These are phyloP conservation scores for Gliomastix tumulicola DNA, from an alignment of 2,329 filamentous ascomycete genomes.

Conservation along the genomic window DNA sequence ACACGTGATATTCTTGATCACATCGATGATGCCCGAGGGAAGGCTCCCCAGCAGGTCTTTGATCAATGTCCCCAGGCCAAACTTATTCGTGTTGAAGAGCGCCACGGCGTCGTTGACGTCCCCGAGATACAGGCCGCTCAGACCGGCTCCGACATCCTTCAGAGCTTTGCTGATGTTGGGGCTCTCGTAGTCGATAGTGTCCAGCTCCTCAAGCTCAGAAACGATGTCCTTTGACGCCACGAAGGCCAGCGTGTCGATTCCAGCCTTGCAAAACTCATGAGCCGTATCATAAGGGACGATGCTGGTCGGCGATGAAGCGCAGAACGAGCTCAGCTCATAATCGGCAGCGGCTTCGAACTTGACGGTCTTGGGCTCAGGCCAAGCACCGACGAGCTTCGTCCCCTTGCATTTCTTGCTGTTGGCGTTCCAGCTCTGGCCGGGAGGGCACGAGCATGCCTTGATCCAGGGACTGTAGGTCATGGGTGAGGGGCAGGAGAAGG, in stretches of 20 bases:
- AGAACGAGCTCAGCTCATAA: conserved; percentile 21
- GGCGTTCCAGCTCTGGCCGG: conserved; percentile 30
- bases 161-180: conserved; percentile 21
- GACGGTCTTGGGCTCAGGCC: conserved; percentile 18
- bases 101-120: conserved; percentile 19
- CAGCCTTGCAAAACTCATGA: conserved; percentile 27
- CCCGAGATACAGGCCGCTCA: conserved; percentile 23
- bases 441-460: conserved; percentile 33
- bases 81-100: conserved; percentile 27
- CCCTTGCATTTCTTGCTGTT: conserved; percentile 17
- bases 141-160: conserved; percentile 21
- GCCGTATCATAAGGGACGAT: conserved; percentile 22
- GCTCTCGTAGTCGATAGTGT: too few species aligned
- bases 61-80: conserved; percentile 18
- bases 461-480: conserved; percentile 30
- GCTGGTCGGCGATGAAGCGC: conserved; percentile 24
- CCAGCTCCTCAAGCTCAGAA: conserved; percentile 12
- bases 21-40: conserved; percentile 13
- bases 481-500: conserved; percentile 22
- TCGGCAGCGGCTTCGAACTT: conserved; percentile 12
- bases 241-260: conserved; percentile 23
- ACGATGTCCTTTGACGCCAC: conserved; percentile 20
- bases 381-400: conserved; percentile 13
- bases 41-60: conserved; percentile 17
- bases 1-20: conserved; percentile 16